These are phyloP conservation scores for Prosopis cineraria DNA, from an alignment of 306 rosid genomes.

Conservation along the genomic window DNA sequence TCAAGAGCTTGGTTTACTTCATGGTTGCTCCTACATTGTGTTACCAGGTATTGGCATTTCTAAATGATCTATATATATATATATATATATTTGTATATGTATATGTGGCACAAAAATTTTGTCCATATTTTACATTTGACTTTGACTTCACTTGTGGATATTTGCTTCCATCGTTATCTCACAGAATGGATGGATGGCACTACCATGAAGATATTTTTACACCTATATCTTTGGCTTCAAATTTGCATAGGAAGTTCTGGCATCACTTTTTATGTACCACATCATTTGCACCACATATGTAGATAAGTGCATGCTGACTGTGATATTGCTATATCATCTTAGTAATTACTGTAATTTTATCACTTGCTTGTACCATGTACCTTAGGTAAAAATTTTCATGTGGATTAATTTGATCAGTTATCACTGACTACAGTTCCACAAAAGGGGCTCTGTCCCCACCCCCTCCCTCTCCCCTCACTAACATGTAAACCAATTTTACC, in stretches of 20 bases:
- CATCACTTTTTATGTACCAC: background rate
- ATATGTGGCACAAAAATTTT: background rate
- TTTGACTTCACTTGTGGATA: slow-evolving; percentile 7
- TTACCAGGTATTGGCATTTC: slow-evolving; percentile 73
- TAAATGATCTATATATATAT: slow-evolving; percentile 5
- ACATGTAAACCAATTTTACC: background rate
- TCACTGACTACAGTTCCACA: background rate
- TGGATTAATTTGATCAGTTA: background rate
- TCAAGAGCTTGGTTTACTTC: slow-evolving; percentile 81
- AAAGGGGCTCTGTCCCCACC: background rate
- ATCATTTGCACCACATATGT: background rate
- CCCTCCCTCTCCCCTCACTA: background rate
- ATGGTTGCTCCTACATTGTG: slow-evolving; percentile 98
- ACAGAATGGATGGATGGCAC: slow-evolving; percentile 27
- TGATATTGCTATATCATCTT: background rate
- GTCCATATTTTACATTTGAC: background rate
- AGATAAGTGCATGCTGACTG: background rate
- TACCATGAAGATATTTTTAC: background rate
- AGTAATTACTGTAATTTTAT: background rate
- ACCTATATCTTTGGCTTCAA: slow-evolving; percentile 5
- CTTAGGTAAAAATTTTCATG: background rate
- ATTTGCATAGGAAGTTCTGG: slow-evolving; percentile 6
- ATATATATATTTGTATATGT: too few relatives aligned
- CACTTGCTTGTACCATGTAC: background rate
- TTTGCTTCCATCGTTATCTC: slow-evolving; percentile 24